phyloP scores from a whole-genome alignment of 2,329 filamentous ascomycete species.

The Pestalotiopsis fici region DNA sequence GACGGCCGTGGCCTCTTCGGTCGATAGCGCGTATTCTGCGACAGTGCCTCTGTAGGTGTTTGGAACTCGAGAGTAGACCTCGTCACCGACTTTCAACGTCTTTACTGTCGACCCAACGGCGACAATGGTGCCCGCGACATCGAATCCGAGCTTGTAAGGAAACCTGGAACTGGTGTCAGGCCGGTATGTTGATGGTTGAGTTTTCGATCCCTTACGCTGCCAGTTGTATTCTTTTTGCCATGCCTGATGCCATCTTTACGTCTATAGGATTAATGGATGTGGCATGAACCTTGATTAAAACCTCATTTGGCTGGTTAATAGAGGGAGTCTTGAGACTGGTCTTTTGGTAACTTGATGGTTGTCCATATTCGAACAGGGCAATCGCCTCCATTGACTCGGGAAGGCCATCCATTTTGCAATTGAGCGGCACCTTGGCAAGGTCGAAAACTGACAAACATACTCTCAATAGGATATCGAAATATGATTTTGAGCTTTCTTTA shows the following conservation, averaged over 20 bases:
- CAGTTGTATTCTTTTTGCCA: neutral
- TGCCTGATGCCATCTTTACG: neutral
- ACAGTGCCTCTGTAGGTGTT: neutral
- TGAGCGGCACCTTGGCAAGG: too few relatives aligned
- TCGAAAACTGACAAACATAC: too few relatives aligned
- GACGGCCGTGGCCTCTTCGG: neutral
- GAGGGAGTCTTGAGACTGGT: neutral
- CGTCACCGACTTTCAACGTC: neutral
- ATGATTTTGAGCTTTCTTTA: too few relatives aligned
- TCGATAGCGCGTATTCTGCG: neutral
- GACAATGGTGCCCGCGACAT: neutral
- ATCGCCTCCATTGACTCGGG: neutral
- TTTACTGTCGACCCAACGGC: neutral
- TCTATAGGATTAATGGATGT: neutral
- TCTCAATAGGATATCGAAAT: too few relatives aligned
- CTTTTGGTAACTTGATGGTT: neutral
- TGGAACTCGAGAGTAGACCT: neutral
- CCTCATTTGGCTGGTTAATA: neutral
- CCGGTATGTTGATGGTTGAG: neutral
- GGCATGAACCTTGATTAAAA: neutral
- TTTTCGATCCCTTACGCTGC: neutral
- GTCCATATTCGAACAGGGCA: neutral
- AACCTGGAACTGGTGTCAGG: neutral
- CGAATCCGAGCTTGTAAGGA: neutral
- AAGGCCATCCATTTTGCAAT: neutral